These are phyloP conservation scores for Paramecium caudatum DNA, from an alignment of 73 alveolate genomes.

Conservation along the genomic window DNA sequence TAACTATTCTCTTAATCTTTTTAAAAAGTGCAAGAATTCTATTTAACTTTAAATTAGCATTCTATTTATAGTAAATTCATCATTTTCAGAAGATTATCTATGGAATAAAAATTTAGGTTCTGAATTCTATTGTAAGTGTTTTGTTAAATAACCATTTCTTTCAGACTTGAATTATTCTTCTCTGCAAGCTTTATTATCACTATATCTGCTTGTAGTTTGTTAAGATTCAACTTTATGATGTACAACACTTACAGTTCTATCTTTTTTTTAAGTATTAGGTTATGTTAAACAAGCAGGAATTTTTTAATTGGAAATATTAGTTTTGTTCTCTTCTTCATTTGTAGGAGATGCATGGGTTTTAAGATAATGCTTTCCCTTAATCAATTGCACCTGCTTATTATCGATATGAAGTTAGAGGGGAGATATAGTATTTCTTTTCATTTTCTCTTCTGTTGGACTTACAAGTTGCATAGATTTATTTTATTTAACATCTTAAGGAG, in stretches of 20 bases:
- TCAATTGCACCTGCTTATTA: neutral
- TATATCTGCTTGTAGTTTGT: constrained; percentile 35
- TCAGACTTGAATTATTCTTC: constrained; percentile 46
- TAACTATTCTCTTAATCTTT: constrained; percentile 2
- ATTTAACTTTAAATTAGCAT: constrained; percentile 27
- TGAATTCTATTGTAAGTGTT: neutral
- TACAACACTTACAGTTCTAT: constrained; percentile 65
- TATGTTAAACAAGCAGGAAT: neutral
- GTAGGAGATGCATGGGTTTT: constrained; percentile 51
- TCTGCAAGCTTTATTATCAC: constrained; percentile 42
- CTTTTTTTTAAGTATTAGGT: constrained; percentile 29
- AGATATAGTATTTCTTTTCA: constrained; percentile 39
- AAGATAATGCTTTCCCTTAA: constrained; percentile 20
- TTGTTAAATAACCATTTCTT: constrained; percentile 4
- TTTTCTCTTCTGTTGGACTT: neutral
- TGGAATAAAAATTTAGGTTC: constrained; percentile 57
- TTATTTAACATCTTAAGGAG: constrained; percentile 35
- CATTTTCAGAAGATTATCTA: constrained; percentile 49
- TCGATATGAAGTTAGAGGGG: neutral
- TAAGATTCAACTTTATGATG: constrained; percentile 59
- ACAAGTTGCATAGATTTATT: constrained; percentile 7
- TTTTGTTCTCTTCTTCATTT: constrained; percentile 53
- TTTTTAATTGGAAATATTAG: neutral
- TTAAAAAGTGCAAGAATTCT: constrained; percentile 27
- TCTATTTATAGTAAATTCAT: constrained; percentile 48